A percentile compares a stretch with the other conserved stretches of the same genome.
phyloP scores from a whole-genome alignment of 495 filamentous ascomycete genomes.

The Apiosordaria backusii region DNA sequence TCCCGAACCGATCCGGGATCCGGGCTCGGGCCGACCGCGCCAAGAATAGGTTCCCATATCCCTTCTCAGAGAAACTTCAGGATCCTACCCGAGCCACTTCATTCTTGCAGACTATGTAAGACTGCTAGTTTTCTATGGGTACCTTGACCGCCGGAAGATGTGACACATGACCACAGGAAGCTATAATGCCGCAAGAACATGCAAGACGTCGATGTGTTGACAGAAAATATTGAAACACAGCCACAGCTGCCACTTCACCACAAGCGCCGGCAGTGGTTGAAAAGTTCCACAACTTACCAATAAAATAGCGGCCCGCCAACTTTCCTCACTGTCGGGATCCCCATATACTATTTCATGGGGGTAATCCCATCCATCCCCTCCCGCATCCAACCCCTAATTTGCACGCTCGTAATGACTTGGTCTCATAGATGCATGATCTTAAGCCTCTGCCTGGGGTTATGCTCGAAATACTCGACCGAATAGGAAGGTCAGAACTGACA shows the following conservation, averaged over 20 bases:
- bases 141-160: background rate
- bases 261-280: background rate
- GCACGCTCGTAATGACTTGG: background rate
- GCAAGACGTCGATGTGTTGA: background rate
- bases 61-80: too few species aligned
- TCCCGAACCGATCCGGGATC: background rate
- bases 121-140: too few species aligned
- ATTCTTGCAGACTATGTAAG: background rate
- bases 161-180: background rate
- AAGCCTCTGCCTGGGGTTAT: background rate
- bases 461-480: constrained; percentile 4
- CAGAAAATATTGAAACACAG: constrained; percentile 5
- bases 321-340: background rate
- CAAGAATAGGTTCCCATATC: too few species aligned
- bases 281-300: background rate
- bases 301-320: background rate
- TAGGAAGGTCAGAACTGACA: constrained; percentile 9
- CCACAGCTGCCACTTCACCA: background rate
- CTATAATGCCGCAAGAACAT: background rate
- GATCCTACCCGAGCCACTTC: background rate
- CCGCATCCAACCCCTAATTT: background rate
- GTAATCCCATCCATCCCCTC: background rate
- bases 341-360: background rate
- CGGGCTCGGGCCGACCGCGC: background rate
- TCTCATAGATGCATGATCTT: too few species aligned